These are phyloP conservation scores for Paraglomus brasilianum DNA, from an alignment of 192 early-diverging fungal genomes.

Conservation along the genomic window DNA sequence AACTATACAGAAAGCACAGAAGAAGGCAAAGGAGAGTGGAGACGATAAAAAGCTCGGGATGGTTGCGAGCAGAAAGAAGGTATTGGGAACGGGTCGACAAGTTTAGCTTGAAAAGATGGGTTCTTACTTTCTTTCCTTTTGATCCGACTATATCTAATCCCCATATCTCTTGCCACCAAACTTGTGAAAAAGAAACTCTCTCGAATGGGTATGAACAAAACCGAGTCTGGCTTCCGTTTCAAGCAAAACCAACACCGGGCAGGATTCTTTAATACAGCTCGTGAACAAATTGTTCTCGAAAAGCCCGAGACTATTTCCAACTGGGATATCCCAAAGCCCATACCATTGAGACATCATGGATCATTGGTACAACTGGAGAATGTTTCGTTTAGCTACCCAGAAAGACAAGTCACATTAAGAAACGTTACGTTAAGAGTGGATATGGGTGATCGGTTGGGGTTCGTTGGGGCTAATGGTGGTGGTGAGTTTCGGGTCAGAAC, in stretches of 20 bases:
- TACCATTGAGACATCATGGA: constrained; percentile 61
- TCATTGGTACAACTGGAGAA: constrained; percentile 65
- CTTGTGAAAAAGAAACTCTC: constrained; percentile 55
- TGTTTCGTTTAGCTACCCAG: constrained; percentile 48
- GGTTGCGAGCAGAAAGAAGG: constrained; percentile 77
- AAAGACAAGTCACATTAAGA: constrained; percentile 46
- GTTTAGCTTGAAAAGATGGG: not conserved
- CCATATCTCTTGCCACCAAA: not conserved
- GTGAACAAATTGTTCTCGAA: constrained; percentile 60
- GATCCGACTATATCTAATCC: not conserved
- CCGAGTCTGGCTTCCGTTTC: constrained; percentile 67
- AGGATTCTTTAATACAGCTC: constrained; percentile 34
- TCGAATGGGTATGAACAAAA: constrained; percentile 62
- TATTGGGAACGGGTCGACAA: constrained; percentile 25
- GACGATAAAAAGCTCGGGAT: constrained; percentile 80
- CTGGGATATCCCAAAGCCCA: constrained; percentile 70
- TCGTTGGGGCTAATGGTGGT: constrained; percentile 83
- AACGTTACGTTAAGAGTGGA: constrained; percentile 72
- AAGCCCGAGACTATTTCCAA: constrained; percentile 54
- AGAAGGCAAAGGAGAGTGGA: constrained; percentile 68
- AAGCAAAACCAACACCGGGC: constrained; percentile 43
- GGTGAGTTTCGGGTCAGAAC: no score
- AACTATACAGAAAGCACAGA: constrained; percentile 74
- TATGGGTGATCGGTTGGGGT: constrained; percentile 64
- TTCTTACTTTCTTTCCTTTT: not conserved